Conservation (phyloP, 2,329 filamentous ascomycete genomes). For the Trichoderma atrobrunneum region DNA sequence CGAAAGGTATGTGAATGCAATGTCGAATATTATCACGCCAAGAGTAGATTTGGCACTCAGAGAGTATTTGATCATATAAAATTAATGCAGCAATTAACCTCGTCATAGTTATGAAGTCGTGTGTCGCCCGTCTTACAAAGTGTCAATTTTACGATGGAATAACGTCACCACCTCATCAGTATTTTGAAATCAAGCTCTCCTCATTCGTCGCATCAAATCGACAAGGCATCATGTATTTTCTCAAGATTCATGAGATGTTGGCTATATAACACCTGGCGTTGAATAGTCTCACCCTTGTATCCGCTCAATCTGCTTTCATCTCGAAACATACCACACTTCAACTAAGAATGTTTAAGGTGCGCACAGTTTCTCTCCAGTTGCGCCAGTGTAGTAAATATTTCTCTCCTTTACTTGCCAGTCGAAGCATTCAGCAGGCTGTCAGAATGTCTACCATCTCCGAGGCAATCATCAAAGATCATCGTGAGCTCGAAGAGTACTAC, state of each 20-base stretch:
- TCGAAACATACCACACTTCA: neutral
- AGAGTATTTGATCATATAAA: neutral
- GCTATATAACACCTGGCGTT: no score
- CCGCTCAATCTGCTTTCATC: no score
- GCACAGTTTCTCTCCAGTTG: neutral
- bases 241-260: no score
- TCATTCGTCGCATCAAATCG: neutral
- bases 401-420: neutral
- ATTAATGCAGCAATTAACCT: neutral
- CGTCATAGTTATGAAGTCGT: neutral
- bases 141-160: neutral
- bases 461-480: slow-evolving; percentile 31
- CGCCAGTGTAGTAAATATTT: neutral
- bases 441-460: slow-evolving; percentile 30
- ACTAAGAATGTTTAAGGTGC: neutral
- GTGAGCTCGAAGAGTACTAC: slow-evolving; percentile 37
- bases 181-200: neutral
- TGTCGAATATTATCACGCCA: neutral
- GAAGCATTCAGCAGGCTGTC: neutral
- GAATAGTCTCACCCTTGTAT: no score
- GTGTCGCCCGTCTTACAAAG: neutral
- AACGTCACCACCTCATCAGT: neutral
- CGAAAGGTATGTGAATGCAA: neutral
- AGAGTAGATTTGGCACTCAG: neutral
- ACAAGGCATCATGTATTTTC: no score